Percentiles rank a stretch among this genome's conserved stretches.
These are phyloP conservation scores for Fomitopsis pinicola DNA, from an alignment of 1,284 basidiomycete species.

Conservation along the genomic window DNA sequence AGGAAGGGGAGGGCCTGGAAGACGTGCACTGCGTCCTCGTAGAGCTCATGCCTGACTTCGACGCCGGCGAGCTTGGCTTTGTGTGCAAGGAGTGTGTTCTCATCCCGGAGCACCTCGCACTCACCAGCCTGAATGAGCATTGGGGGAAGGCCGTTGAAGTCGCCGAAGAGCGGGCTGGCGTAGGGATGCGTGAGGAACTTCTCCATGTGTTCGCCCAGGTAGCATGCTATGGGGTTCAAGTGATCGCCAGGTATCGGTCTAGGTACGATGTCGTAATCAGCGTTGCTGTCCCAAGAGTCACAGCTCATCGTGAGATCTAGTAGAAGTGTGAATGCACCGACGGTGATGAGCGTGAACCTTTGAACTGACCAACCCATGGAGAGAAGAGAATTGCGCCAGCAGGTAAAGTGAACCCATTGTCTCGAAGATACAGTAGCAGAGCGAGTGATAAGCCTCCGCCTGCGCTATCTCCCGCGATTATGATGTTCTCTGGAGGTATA, in stretches of 20 bases:
- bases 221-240: conserved; percentile 90
- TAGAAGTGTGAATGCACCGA: too few relatives aligned
- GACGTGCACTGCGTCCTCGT: conserved; percentile 91
- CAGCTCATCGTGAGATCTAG: conserved; percentile 92
- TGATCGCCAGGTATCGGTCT: conserved; percentile 75
- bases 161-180: conserved; percentile 93
- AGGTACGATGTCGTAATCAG: conserved; percentile 78
- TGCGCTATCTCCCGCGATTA: conserved; percentile 89
- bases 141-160: conserved; percentile 85
- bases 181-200: conserved; percentile 94
- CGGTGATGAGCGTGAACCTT: not conserved
- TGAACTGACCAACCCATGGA: conserved; percentile 84
- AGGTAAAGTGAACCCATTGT: conserved; percentile 79
- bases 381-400: conserved; percentile 84
- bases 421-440: conserved; percentile 87
- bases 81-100: conserved; percentile 90
- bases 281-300: conserved; percentile 96
- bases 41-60: conserved; percentile 86
- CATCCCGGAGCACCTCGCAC: conserved; percentile 90
- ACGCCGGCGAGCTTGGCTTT: conserved; percentile 90
- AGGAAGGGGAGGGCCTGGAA: conserved; percentile 90
- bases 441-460: conserved; percentile 89
- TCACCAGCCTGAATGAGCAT: conserved; percentile 93
- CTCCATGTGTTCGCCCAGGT: conserved; percentile 84
- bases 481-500: conserved; percentile 87